Percentiles rank a stretch among this genome's conserved stretches.
phyloP scores from a whole-genome alignment of 352 stramenopile species.

The Phytopythium cucurbitacearum region DNA sequence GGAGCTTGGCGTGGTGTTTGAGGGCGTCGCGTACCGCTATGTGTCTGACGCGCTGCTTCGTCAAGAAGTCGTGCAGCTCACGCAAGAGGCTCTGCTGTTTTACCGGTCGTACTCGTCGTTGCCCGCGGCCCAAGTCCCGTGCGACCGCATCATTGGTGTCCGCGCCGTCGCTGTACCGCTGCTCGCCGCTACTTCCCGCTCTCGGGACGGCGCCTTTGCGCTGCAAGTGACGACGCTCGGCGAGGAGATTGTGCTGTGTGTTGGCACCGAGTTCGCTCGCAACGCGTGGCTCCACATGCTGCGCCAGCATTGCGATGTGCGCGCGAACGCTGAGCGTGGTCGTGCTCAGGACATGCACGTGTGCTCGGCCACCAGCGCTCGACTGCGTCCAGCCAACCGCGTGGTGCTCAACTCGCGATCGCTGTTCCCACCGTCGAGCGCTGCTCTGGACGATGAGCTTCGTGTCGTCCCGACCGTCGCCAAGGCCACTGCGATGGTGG shows the following conservation, averaged over 20 bases:
- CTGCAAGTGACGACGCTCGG: slow-evolving; percentile 71
- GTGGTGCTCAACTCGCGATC: slow-evolving; percentile 59
- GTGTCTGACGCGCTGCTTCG: slow-evolving; percentile 49
- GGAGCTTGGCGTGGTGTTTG: slow-evolving; percentile 45
- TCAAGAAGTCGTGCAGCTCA: slow-evolving; percentile 76
- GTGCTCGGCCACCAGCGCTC: slow-evolving; percentile 24
- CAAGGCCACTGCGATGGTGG: slow-evolving; percentile 18
- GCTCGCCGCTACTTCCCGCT: slow-evolving; percentile 2
- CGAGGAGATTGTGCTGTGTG: slow-evolving; percentile 72
- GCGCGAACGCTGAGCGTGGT: slow-evolving; percentile 39
- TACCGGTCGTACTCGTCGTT: slow-evolving; percentile 62
- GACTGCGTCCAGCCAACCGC: slow-evolving; percentile 43
- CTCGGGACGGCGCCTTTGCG: slow-evolving; percentile 33
- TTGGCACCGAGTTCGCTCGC: slow-evolving; percentile 50
- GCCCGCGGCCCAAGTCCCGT: slow-evolving; percentile 45
- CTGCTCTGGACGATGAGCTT: background rate
- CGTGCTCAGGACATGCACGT: slow-evolving; percentile 33
- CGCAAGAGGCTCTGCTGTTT: slow-evolving; percentile 45
- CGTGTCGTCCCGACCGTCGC: slow-evolving; percentile 2
- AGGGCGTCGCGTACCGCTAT: slow-evolving; percentile 75
- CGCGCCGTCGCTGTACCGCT: slow-evolving; percentile 29
- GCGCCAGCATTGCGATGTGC: slow-evolving; percentile 44
- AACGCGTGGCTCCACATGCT: slow-evolving; percentile 65
- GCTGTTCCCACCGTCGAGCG: slow-evolving; percentile 36
- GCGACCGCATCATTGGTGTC: slow-evolving; percentile 45